Evolutionary conservation across 2,329 filamentous ascomycete species (phyloP).

Genomic region (Tolypocladium amazonense): DNA sequence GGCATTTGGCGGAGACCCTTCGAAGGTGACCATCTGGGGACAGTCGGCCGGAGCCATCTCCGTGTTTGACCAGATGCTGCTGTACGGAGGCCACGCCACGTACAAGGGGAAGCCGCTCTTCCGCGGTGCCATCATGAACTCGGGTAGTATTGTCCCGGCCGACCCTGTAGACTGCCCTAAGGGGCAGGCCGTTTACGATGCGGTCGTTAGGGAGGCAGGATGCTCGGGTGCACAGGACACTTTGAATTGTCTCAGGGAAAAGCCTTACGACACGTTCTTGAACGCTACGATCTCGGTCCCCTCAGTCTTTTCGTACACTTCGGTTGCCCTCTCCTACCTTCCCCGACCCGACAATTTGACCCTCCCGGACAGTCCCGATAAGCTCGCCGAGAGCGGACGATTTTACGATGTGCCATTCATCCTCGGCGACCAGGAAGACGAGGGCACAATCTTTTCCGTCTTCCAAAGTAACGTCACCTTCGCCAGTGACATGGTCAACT

Average conservation of each 20-base stretch:
- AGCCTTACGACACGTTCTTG: slow-evolving; percentile 50
- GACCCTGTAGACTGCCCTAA: slow-evolving; percentile 55
- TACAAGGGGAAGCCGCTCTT: slow-evolving; percentile 71
- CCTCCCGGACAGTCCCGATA: slow-evolving; percentile 53
- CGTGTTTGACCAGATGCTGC: slow-evolving; percentile 63
- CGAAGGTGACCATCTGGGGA: slow-evolving; percentile 73
- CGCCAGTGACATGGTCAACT: slow-evolving; percentile 45
- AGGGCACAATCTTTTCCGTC: slow-evolving; percentile 65
- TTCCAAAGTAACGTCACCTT: slow-evolving; percentile 60
- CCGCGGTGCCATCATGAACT: slow-evolving; percentile 70
- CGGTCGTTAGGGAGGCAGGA: slow-evolving; percentile 48
- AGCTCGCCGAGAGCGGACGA: slow-evolving; percentile 37
- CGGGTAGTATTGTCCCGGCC: slow-evolving; percentile 51
- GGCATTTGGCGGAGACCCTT: slow-evolving; percentile 67
- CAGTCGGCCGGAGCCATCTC: slow-evolving; percentile 64
- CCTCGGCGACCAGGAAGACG: slow-evolving; percentile 69
- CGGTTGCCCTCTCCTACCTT: slow-evolving; percentile 61
- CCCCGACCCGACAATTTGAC: slow-evolving; percentile 60
- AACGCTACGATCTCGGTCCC: slow-evolving; percentile 61
- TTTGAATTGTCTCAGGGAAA: slow-evolving; percentile 53
- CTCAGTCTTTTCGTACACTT: slow-evolving; percentile 53
- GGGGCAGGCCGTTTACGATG: slow-evolving; percentile 54
- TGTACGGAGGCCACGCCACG: slow-evolving; percentile 61
- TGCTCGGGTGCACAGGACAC: slow-evolving; percentile 48
- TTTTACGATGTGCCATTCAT: slow-evolving; percentile 40